Evolutionary conservation across 306 rosid genomes (phyloP).

Genomic region (Herpetospermum pedunculosum): DNA sequence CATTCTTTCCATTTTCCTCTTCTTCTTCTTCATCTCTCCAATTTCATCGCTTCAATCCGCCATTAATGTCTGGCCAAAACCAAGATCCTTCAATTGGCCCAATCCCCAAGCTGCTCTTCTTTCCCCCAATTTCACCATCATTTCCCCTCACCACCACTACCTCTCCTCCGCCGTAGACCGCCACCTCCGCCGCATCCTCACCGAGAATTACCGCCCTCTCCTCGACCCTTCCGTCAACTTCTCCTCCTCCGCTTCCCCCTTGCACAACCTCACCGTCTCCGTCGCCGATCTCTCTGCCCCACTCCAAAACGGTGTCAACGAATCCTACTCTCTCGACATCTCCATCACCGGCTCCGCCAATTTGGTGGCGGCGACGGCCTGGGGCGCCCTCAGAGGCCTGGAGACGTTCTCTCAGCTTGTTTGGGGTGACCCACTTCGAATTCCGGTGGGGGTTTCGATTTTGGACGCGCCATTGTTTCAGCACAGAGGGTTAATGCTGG

Average conservation of each 20-base stretch:
- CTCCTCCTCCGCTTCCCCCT: conserved; percentile 26
- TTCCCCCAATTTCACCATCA: conserved; percentile 50
- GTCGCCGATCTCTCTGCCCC: conserved; percentile 26
- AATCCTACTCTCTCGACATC: conserved; percentile 51
- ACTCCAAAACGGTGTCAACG: conserved; percentile 49
- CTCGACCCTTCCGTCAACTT: conserved; percentile 17
- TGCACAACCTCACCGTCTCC: conserved; percentile 24
- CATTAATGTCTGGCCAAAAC: conserved; percentile 71
- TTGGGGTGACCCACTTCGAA: conserved; percentile 43
- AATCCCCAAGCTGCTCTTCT: conserved; percentile 35
- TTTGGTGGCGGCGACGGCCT: conserved; percentile 29
- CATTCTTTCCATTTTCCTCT: not conserved
- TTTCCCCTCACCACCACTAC: conserved; percentile 24
- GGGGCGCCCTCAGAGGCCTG: conserved; percentile 81
- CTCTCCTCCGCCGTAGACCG: conserved; percentile 48
- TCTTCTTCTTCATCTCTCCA: not conserved
- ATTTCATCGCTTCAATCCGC: not conserved
- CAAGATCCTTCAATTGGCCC: conserved; percentile 49
- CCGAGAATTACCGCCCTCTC: conserved; percentile 53
- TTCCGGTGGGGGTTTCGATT: conserved; percentile 33
- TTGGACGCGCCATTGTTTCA: conserved; percentile 45
- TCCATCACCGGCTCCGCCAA: conserved; percentile 22
- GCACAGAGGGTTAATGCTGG: conserved; percentile 55
- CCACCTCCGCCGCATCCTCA: conserved; percentile 34
- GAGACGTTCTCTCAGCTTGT: conserved; percentile 74